A percentile compares a stretch with the other conserved stretches of the same genome.
These are phyloP conservation scores for Globisporangium perplexum DNA, from an alignment of 352 stramenopile species.

Conservation along the genomic window DNA sequence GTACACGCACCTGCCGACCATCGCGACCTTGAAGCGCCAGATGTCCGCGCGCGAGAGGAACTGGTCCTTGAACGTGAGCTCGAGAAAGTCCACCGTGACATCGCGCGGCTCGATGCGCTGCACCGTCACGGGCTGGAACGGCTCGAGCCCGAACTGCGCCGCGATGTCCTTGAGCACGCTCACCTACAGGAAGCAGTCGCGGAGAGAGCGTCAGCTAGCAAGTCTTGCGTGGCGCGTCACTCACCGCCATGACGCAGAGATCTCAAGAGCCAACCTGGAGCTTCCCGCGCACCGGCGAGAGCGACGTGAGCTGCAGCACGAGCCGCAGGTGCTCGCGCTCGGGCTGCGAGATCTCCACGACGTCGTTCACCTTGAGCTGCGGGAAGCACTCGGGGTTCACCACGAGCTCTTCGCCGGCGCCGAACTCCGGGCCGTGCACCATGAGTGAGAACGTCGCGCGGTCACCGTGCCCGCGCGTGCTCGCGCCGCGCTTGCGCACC, in stretches of 20 bases:
- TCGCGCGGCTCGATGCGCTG: conserved; percentile 50
- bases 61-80: conserved; percentile 89
- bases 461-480: too few relatives aligned
- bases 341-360: conserved; percentile 58
- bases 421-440: too few relatives aligned
- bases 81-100: conserved; percentile 76
- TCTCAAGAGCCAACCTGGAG: conserved; percentile 37
- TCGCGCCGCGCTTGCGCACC: not conserved
- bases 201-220: too few relatives aligned
- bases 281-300: conserved; percentile 61
- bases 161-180: conserved; percentile 74
- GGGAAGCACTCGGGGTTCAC: too few relatives aligned
- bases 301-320: conserved; percentile 55
- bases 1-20: conserved; percentile 73
- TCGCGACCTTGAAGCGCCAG: conserved; percentile 83
- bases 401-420: too few relatives aligned
- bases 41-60: conserved; percentile 89
- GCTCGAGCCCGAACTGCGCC: conserved; percentile 64
- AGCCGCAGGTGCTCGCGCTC: conserved; percentile 55
- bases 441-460: too few relatives aligned
- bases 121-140: conserved; percentile 49
- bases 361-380: conserved; percentile 27
- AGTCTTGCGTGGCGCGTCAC: too few relatives aligned
- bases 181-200: too few relatives aligned
- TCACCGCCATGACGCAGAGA: not conserved